A percentile compares a stretch with the other conserved stretches of the same genome.
Conservation (phyloP, 768 basidiomycete genomes). For the Suillus clintonianus region DNA sequence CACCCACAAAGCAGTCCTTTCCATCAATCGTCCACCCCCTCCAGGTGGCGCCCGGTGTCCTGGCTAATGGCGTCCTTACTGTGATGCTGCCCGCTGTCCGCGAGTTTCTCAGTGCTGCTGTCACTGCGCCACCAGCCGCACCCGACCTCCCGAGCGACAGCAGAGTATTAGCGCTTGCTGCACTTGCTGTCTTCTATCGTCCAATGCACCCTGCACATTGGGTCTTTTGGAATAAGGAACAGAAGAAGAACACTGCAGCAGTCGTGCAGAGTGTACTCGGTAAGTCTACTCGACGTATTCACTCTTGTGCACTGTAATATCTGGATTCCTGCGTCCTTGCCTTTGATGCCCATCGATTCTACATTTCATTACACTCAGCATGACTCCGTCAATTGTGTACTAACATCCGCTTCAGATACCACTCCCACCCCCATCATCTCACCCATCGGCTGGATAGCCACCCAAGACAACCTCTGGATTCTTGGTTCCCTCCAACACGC, state of each 20-base stretch:
- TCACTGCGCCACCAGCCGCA: slow-evolving; percentile 42
- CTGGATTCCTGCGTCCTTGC: background rate
- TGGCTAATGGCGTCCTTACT: slow-evolving; percentile 44
- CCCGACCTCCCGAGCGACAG: slow-evolving; percentile 40
- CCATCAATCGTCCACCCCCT: slow-evolving; percentile 19
- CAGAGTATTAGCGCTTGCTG: slow-evolving; percentile 56
- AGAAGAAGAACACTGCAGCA: slow-evolving; percentile 49
- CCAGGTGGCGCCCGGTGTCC: slow-evolving; percentile 37
- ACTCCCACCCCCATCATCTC: slow-evolving; percentile 34
- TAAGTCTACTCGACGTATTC: slow-evolving; percentile 34
- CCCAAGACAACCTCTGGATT: slow-evolving; percentile 35
- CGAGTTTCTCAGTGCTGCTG: slow-evolving; percentile 44
- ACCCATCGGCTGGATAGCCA: slow-evolving; percentile 37
- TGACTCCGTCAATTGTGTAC: background rate
- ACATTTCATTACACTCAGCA: background rate
- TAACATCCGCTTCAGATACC: slow-evolving; percentile 19
- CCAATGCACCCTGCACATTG: slow-evolving; percentile 59
- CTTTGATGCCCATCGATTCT: background rate
- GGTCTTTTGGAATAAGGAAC: slow-evolving; percentile 62
- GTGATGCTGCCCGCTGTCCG: slow-evolving; percentile 51
- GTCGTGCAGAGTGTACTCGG: slow-evolving; percentile 55
- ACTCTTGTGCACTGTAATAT: background rate
- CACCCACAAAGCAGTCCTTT: slow-evolving; percentile 18
- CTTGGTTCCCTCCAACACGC: slow-evolving; percentile 33
- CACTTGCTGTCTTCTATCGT: slow-evolving; percentile 58